Base-by-base conservation (phyloP, 2,329 filamentous ascomycete species). In the Cercospora zeina region DNA sequence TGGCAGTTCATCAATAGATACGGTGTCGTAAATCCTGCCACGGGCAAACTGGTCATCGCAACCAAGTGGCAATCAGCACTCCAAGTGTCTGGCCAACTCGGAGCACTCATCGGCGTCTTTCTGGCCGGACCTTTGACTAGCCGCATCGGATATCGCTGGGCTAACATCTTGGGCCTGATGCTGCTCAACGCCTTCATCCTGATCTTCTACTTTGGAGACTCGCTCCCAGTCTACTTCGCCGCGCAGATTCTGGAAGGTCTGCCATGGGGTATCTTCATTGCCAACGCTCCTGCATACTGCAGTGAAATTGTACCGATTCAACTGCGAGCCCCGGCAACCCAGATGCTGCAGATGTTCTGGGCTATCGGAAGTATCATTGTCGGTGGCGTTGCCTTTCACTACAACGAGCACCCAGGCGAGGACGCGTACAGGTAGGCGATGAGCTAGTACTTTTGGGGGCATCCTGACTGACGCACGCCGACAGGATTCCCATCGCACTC, bases 281-380 rank as follows among this genome's bases (percentile, higher is more conserved):
- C 85, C 71, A 87, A 87, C 71, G 81, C 85, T 4, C 85, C 85
- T 0, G 85, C 85, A 6, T 88, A 87, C 77, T 84, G 81, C 73
- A 76, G 75, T 69, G 85, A 88, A 72, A 85, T 88, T 61, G 83
- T 85, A 2, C 85, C 85, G 1, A 79, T 87, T 57, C 76, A 76
- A 69, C 74, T 88, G 59, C 76, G 85, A 72, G 85, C 81, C 58
- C 81, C 83, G 19, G 80, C 80, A 4, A 87, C 85, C 2, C 82
- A 84, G 74, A 87, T 84, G 81, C 68, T 87, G 73, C 85, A 87
- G 75, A 87, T 87, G 84, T 85, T 84, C 77, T 87, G 85, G 85
- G 82, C 84, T 16, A 83, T 87, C 70, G 85, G 85, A 27, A 73
- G 75, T 36, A 87, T 87, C 71, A 85, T 87, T 62, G 85, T 87